A percentile compares a stretch with the other conserved stretches of the same genome.
phyloP scores from a whole-genome alignment of 73 alveolate species.

The Tetrahymena malaccensis region DNA sequence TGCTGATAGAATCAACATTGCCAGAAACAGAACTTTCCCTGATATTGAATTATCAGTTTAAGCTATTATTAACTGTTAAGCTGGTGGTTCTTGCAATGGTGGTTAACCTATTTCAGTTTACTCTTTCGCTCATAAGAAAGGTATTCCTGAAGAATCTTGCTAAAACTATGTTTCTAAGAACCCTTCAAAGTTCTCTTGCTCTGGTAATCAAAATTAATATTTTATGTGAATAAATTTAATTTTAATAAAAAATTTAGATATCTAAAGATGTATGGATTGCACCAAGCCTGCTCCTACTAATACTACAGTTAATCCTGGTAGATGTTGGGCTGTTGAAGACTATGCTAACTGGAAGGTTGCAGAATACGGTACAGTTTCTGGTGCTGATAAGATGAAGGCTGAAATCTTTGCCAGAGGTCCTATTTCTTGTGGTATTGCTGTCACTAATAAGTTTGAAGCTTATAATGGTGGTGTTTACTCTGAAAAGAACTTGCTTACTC shows the following conservation, averaged over 20 bases:
- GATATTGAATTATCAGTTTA: constrained; percentile 58
- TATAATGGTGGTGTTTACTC: constrained; percentile 79
- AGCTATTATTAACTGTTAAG: constrained; percentile 66
- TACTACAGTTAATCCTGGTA: constrained; percentile 1
- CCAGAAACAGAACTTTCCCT: constrained; percentile 47
- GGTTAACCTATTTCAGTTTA: constrained; percentile 72
- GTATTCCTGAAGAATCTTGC: constrained; percentile 73
- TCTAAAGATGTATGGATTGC: not conserved
- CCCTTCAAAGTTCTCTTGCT: not conserved
- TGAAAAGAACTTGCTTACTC: constrained; percentile 24
- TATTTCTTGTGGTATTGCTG: constrained; percentile 62
- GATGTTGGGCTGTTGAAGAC: not conserved
- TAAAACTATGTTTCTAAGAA: constrained; percentile 50
- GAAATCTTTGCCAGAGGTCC: constrained; percentile 79
- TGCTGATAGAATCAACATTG: constrained; percentile 83
- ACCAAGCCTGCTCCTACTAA: not conserved
- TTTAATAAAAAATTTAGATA: not conserved
- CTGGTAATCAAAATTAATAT: not conserved
- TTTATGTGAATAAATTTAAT: not conserved
- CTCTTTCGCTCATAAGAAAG: constrained; percentile 47
- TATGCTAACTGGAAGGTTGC: constrained; percentile 54
- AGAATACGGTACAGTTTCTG: constrained; percentile 50
- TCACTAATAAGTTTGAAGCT: constrained; percentile 44
- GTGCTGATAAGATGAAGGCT: constrained; percentile 69
- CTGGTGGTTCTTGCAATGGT: constrained; percentile 84